Percentiles rank a stretch among this genome's conserved stretches.
Conservation (phyloP, 306 rosid genomes). For the Rubus parviflorus region DNA sequence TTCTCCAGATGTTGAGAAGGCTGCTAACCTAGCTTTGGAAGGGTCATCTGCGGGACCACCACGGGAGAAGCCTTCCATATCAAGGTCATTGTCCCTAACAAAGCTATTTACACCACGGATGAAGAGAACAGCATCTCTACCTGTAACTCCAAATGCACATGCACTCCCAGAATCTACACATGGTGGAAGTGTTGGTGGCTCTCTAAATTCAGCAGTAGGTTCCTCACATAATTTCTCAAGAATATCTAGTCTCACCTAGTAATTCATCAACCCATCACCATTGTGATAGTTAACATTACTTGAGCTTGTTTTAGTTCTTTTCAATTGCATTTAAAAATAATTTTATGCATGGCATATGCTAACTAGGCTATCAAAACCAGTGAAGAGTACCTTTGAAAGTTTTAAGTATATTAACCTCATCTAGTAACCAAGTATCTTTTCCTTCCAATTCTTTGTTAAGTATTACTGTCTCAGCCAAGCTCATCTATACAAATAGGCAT, state of each 20-base stretch:
- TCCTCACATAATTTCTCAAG: not conserved
- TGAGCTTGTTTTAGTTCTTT: not conserved
- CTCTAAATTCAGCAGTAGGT: slow-evolving; percentile 60
- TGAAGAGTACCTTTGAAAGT: not conserved
- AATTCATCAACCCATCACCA: slow-evolving; percentile 12
- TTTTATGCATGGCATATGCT: slow-evolving; percentile 3
- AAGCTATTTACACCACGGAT: slow-evolving; percentile 71
- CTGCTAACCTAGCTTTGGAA: slow-evolving; percentile 41
- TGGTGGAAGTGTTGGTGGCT: slow-evolving; percentile 51
- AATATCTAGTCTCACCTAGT: not conserved
- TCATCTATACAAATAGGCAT: slow-evolving; percentile 1
- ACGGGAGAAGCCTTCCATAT: slow-evolving; percentile 57
- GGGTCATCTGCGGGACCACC: slow-evolving; percentile 40
- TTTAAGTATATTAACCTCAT: not conserved
- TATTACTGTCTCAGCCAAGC: not conserved
- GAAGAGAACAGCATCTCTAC: slow-evolving; percentile 83
- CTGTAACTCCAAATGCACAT: slow-evolving; percentile 67
- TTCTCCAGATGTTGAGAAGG: slow-evolving; percentile 67
- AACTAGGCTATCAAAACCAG: slow-evolving; percentile 14
- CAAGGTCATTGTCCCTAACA: slow-evolving; percentile 72
- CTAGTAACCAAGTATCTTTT: not conserved
- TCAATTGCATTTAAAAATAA: not conserved
- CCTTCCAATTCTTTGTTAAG: slow-evolving; percentile 6
- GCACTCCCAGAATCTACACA: slow-evolving; percentile 53
- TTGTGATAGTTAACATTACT: slow-evolving; percentile 12